phyloP scores from a whole-genome alignment of 2,329 filamentous ascomycete genomes.

The Tolypocladium inflatum region DNA sequence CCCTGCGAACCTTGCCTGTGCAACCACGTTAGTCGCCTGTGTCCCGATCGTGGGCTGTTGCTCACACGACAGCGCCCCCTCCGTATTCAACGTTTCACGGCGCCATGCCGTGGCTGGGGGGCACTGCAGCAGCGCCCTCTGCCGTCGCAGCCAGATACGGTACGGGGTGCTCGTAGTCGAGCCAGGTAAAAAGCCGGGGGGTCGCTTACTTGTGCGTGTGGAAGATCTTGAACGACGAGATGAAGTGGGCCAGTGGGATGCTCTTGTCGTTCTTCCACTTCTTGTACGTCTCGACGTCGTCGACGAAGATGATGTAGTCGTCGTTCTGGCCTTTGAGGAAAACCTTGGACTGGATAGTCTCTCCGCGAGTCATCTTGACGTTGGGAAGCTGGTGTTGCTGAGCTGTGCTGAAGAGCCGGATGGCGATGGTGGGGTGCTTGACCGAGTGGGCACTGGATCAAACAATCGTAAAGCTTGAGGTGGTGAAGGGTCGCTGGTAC shows the following conservation, averaged over 20 bases:
- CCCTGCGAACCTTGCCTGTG: slow-evolving; percentile 78
- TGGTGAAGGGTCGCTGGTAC: neutral
- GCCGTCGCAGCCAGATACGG: neutral
- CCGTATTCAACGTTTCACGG: neutral
- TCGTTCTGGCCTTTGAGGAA: slow-evolving; percentile 68
- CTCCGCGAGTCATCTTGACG: slow-evolving; percentile 59
- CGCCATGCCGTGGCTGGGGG: neutral
- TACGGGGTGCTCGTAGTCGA: neutral
- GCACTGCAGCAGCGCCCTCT: neutral
- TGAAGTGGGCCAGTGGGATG: slow-evolving; percentile 72
- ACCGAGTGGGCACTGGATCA: neutral
- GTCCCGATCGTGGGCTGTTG: neutral
- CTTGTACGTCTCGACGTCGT: slow-evolving; percentile 53
- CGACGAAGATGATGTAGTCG: slow-evolving; percentile 51
- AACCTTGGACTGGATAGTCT: slow-evolving; percentile 63
- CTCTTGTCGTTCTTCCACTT: slow-evolving; percentile 78
- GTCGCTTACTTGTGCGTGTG: slow-evolving; percentile 72
- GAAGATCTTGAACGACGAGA: slow-evolving; percentile 84
- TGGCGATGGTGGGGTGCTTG: slow-evolving; percentile 2
- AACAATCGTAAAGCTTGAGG: neutral
- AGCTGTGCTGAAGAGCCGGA: neutral
- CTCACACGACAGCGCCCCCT: neutral
- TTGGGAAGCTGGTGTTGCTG: slow-evolving; percentile 6
- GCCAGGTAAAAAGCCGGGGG: slow-evolving; percentile 4
- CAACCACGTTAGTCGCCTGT: neutral